phyloP scores from a whole-genome alignment of 345 rosid genomes.

The Lumnitzera littorea region DNA sequence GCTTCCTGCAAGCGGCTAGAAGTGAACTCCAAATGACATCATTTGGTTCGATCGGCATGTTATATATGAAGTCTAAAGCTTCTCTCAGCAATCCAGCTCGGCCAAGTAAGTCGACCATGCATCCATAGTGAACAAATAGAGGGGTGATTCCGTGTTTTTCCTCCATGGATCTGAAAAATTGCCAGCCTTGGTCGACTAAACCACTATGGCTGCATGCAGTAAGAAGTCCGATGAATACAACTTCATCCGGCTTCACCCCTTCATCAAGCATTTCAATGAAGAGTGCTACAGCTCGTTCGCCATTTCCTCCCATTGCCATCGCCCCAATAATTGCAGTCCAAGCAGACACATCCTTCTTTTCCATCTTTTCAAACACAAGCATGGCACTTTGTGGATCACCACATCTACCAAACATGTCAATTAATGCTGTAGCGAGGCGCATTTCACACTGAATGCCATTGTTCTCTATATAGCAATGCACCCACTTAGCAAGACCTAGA shows the following conservation, averaged over 20 bases:
- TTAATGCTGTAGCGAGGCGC: conserved; percentile 42
- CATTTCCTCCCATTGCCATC: conserved; percentile 53
- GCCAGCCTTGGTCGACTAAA: conserved; percentile 46
- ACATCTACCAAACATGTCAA: conserved; percentile 66
- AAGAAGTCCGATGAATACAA: conserved; percentile 39
- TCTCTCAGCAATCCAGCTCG: conserved; percentile 54
- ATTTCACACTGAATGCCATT: conserved; percentile 34
- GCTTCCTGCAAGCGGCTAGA: conserved; percentile 51
- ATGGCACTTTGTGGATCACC: conserved; percentile 54
- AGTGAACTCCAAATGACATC: conserved; percentile 64
- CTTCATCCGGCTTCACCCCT: conserved; percentile 48
- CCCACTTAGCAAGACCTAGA: conserved; percentile 56
- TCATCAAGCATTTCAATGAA: conserved; percentile 40
- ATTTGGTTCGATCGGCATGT: conserved; percentile 55
- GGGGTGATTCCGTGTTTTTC: conserved; percentile 37
- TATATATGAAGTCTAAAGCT: conserved; percentile 40
- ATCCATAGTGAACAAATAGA: conserved; percentile 54
- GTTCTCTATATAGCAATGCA: conserved; percentile 30
- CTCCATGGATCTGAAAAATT: conserved; percentile 49
- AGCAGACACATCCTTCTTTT: conserved; percentile 50
- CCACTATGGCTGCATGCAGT: conserved; percentile 62
- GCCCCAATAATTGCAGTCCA: conserved; percentile 68
- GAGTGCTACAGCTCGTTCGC: conserved; percentile 37
- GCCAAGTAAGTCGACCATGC: conserved; percentile 66
- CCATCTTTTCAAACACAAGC: conserved; percentile 38